Evolutionary conservation across 1,284 basidiomycete genomes (phyloP).

Genomic region (Ceraceosorus bombacis): DNA sequence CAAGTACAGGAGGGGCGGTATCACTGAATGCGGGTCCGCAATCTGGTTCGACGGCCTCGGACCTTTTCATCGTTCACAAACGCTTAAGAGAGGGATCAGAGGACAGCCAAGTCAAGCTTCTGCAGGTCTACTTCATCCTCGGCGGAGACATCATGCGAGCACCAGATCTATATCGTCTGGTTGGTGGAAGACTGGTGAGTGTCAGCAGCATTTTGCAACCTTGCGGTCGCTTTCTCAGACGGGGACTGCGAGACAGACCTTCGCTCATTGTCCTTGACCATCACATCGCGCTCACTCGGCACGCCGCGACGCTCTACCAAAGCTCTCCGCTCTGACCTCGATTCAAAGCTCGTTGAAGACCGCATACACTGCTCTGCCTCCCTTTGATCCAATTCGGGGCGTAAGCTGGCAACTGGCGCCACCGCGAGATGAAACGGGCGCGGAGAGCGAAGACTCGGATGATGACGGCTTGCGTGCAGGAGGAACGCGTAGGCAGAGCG

Average conservation of each 20-base stretch:
- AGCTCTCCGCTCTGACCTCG: background rate
- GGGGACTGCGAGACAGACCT: background rate
- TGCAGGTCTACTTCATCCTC: background rate
- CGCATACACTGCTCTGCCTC: background rate
- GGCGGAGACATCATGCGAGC: background rate
- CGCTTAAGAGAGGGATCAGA: background rate
- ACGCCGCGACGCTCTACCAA: no score
- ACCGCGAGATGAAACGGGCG: background rate
- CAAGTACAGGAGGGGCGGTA: no score
- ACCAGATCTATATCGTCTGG: background rate
- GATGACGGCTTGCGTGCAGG: background rate
- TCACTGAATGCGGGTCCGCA: conserved; percentile 14
- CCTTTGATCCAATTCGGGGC: background rate
- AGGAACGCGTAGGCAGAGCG: no score
- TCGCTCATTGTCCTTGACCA: no score
- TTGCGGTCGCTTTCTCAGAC: background rate
- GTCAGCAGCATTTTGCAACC: background rate
- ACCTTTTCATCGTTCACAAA: background rate
- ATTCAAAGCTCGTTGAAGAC: background rate
- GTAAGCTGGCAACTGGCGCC: background rate
- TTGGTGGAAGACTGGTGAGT: background rate
- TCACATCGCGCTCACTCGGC: no score
- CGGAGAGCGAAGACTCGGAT: background rate
- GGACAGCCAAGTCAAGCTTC: background rate
- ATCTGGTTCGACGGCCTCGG: background rate